Conservation (phyloP, 2,329 filamentous ascomycete genomes). For the Claviceps maximensis region DNA sequence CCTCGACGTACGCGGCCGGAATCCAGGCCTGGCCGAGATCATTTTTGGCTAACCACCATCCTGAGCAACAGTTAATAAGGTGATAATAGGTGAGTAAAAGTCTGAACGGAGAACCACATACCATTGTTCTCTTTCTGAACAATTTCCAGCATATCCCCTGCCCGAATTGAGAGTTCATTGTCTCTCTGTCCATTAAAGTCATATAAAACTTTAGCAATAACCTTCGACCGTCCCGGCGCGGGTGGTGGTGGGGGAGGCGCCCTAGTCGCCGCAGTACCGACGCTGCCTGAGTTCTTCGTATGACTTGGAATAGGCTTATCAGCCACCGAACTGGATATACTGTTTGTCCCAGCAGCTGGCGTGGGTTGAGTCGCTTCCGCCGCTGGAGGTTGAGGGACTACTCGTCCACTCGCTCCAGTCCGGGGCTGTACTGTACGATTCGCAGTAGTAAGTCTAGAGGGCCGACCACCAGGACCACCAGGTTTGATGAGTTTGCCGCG, state of each 20-base stretch:
- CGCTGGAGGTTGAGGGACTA: constrained; percentile 22
- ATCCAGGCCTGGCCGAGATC: constrained; percentile 71
- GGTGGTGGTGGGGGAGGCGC: constrained; percentile 55
- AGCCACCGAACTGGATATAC: constrained; percentile 5
- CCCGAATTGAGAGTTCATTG: constrained; percentile 71
- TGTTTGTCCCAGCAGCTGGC: background rate
- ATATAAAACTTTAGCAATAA: constrained; percentile 81
- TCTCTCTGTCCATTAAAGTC: constrained; percentile 76
- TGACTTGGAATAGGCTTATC: constrained; percentile 31
- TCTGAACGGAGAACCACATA: constrained; percentile 31
- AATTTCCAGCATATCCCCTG: constrained; percentile 74
- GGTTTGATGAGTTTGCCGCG: constrained; percentile 85
- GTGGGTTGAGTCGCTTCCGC: constrained; percentile 9
- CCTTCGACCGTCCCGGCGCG: constrained; percentile 46
- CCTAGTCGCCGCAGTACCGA: constrained; percentile 34
- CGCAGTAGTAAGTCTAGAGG: constrained; percentile 54
- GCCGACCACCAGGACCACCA: constrained; percentile 71
- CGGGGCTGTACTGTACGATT: constrained; percentile 32
- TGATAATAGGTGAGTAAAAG: background rate
- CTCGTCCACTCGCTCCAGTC: constrained; percentile 22
- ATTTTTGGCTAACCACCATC: constrained; percentile 92
- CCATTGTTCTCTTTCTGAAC: constrained; percentile 93
- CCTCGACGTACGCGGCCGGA: constrained; percentile 86
- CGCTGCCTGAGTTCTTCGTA: constrained; percentile 41
- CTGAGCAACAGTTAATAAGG: constrained; percentile 32